A percentile compares a stretch with the other conserved stretches of the same genome.
Evolutionary conservation across 768 basidiomycete species (phyloP).

Genomic region (Gautieria morchelliformis): DNA sequence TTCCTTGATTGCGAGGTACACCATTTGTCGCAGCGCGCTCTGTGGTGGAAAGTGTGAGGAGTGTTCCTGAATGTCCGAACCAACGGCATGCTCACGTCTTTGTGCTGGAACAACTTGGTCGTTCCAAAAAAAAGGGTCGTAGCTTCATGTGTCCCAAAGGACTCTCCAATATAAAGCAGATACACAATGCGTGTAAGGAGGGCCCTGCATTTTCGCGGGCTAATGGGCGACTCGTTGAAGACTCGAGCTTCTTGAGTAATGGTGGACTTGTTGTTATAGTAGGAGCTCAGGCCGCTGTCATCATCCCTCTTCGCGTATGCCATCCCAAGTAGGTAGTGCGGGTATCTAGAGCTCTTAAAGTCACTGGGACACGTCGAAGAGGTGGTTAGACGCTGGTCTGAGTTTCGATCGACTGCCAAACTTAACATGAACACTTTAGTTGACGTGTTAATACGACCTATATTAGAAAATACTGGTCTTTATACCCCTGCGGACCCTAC

Average conservation of each 20-base stretch:
- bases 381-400: background rate
- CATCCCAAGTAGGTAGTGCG: slow-evolving; percentile 30
- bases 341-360: background rate
- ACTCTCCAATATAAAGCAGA: slow-evolving; percentile 93
- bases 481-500: slow-evolving; percentile 24
- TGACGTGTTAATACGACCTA: slow-evolving; percentile 19
- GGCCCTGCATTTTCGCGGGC: slow-evolving; percentile 92
- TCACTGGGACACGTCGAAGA: slow-evolving; percentile 1
- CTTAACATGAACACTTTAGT: background rate
- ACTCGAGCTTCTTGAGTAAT: slow-evolving; percentile 97
- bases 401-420: background rate
- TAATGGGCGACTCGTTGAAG: slow-evolving; percentile 99
- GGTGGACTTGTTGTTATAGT: slow-evolving; percentile 95
- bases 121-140: slow-evolving; percentile 98
- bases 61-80: background rate
- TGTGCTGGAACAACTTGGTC: slow-evolving; percentile 97
- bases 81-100: slow-evolving; percentile 65
- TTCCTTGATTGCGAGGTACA: slow-evolving; percentile 98
- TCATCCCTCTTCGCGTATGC: slow-evolving; percentile 93
- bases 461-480: slow-evolving; percentile 16
- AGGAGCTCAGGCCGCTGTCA: slow-evolving; percentile 83
- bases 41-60: slow-evolving; percentile 21
- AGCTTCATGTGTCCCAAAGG: slow-evolving; percentile 89
- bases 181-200: slow-evolving; percentile 95
- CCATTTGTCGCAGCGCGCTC: slow-evolving; percentile 94